phyloP scores from a whole-genome alignment of 257 asterid genomes.

The Solanum gandarillasii region DNA sequence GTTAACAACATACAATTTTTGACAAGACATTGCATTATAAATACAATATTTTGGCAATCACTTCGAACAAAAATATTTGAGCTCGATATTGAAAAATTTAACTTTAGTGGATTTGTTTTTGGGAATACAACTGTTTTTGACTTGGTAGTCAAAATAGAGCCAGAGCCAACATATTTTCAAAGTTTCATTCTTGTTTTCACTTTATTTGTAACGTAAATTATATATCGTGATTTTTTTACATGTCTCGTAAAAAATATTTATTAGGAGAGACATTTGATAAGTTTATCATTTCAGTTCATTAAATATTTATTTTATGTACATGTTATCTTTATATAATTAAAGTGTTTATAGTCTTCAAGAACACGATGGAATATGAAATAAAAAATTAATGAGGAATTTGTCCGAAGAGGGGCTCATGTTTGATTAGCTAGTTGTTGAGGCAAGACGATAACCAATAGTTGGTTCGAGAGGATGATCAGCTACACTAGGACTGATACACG shows the following conservation, averaged over 20 bases:
- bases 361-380: accelerated
- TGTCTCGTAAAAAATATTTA: neutral
- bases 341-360: neutral
- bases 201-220: neutral
- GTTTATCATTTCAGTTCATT: neutral
- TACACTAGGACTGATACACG: too few relatives aligned
- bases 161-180: neutral
- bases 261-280: neutral
- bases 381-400: neutral
- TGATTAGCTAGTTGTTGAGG: neutral
- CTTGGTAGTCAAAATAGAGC: neutral
- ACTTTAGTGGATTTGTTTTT: neutral
- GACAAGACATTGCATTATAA: neutral
- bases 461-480: neutral
- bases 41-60: neutral
- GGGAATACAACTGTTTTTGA: neutral
- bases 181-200: neutral
- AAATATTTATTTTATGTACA: neutral
- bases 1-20: neutral
- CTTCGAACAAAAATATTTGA: neutral
- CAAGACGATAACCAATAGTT: too few relatives aligned
- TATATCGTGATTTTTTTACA: neutral
- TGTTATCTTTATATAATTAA: neutral
- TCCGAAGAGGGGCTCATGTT: accelerated
- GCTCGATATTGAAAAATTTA: neutral